phyloP scores from a whole-genome alignment of 352 stramenopile genomes.

The Thraustochytrium sp. region DNA sequence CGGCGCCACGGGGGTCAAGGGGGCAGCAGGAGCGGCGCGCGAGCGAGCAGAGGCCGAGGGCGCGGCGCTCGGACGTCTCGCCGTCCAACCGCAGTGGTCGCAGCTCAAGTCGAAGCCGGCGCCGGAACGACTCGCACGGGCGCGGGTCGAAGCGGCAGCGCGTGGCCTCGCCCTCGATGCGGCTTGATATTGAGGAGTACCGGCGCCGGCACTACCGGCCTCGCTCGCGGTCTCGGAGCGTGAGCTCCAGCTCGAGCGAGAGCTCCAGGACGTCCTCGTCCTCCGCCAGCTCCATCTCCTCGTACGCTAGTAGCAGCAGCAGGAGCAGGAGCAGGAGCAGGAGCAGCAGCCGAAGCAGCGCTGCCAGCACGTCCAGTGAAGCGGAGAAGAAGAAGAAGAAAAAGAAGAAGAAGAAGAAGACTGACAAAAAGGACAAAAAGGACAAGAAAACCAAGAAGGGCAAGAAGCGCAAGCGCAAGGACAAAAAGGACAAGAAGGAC shows the following conservation, averaged over 20 bases:
- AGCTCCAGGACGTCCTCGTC: background rate
- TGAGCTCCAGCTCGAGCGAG: background rate
- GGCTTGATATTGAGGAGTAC: background rate
- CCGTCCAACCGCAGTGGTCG: too few species aligned
- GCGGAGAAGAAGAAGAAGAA: background rate
- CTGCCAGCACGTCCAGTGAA: background rate
- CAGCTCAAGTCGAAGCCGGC: too few species aligned
- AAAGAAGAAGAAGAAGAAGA: background rate
- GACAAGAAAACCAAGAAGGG: background rate
- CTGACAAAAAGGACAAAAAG: background rate
- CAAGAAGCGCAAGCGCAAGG: background rate
- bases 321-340: background rate
- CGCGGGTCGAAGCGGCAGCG: too few species aligned
- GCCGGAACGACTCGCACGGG: too few species aligned
- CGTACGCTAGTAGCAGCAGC: background rate
- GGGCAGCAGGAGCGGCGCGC: too few species aligned
- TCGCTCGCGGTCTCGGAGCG: background rate
- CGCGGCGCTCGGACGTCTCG: too few species aligned
- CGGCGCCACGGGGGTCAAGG: background rate
- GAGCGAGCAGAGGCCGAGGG: background rate
- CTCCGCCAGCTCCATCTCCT: background rate
- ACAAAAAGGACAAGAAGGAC: background rate
- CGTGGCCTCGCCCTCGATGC: too few species aligned
- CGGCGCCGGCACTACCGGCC: background rate
- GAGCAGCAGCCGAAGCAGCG: background rate